These are phyloP conservation scores for Hymenoscyphus scutula DNA, from an alignment of 2,329 filamentous ascomycete genomes.

Conservation along the genomic window DNA sequence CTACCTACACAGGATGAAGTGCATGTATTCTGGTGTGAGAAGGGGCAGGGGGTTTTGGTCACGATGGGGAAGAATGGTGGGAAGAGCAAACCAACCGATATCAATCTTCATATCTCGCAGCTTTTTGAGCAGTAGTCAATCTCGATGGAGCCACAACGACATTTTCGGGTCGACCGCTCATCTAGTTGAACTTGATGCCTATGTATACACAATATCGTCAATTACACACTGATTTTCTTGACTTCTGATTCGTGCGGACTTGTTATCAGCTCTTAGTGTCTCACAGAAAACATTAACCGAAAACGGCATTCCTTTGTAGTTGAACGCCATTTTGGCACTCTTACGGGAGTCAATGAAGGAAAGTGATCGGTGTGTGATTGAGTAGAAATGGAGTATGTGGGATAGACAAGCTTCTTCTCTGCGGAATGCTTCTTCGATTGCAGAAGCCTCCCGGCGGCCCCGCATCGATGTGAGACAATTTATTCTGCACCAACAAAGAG, in stretches of 20 bases:
- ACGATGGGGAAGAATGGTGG: no score
- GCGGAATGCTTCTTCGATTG: not conserved
- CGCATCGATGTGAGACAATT: not conserved
- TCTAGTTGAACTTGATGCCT: no score
- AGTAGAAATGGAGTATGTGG: not conserved
- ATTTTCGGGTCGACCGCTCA: no score
- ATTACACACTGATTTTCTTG: no score
- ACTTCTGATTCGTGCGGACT: no score
- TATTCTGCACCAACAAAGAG: not conserved
- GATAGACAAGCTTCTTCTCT: not conserved
- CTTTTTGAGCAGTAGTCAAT: no score
- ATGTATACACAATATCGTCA: no score
- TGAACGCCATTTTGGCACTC: not conserved
- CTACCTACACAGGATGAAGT: constrained; percentile 14
- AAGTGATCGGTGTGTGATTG: not conserved
- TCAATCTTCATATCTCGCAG: no score
- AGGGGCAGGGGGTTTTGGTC: no score
- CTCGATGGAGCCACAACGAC: no score
- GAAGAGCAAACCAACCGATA: no score
- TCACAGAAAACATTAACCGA: not conserved
- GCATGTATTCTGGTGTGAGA: constrained; percentile 19
- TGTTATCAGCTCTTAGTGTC: not conserved
- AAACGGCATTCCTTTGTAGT: constrained; percentile 1
- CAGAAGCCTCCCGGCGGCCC: not conserved
- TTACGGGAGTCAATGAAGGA: not conserved